Evolutionary conservation across 805 yeast genomes (phyloP), one percentile per base, ranked within the genome.

Genomic region (Limtongia smithiae): DNA sequence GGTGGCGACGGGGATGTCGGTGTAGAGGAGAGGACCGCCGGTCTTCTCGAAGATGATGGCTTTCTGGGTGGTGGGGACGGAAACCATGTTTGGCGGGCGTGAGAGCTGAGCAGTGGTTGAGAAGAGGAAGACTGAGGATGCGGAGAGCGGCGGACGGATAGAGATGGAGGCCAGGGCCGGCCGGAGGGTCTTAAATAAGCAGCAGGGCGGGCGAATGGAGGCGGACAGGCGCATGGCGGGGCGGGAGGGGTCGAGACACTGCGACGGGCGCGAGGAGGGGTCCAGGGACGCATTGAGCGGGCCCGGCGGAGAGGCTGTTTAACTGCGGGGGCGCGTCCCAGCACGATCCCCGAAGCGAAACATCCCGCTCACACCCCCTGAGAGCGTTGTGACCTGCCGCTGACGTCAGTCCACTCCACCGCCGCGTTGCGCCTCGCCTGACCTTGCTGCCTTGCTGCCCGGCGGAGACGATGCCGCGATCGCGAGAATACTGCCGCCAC

Each of bases 1-100:
- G 41, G 67, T 70, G 62, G 95, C 94, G 49, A 86, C 91, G 46
- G 90, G 84, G 55, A 85, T 79, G 61, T 85, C 89, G 65, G 77
- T 77, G 76, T 81, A 82, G 55, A 70, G 14, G 31, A 54, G 45
- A 15, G 57, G 53, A 37, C 58, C 58, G 48, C 53, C 56, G 37
- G 46, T 41, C 38, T 50, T 54, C 24, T 54, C 58, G 35, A 54
- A 54, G 47, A 54, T 47, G 50, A 46, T 33, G 25, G 81, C 93
- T 65, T 82, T 83, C 72, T 83, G 90, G 45, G 82, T 77, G 54
- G 68, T 68, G 66, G 90, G 90, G 62, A 83, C 72, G 37, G 39
- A 6, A 18, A 34, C 34, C 30, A 21, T n/a, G 2, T 24, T 31
- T 35, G 41, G 27, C 20, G n/a, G 21, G 3, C 11, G 48, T 21